phyloP scores from a whole-genome alignment of 495 filamentous ascomycete genomes.

The Delitschia confertaspora region DNA sequence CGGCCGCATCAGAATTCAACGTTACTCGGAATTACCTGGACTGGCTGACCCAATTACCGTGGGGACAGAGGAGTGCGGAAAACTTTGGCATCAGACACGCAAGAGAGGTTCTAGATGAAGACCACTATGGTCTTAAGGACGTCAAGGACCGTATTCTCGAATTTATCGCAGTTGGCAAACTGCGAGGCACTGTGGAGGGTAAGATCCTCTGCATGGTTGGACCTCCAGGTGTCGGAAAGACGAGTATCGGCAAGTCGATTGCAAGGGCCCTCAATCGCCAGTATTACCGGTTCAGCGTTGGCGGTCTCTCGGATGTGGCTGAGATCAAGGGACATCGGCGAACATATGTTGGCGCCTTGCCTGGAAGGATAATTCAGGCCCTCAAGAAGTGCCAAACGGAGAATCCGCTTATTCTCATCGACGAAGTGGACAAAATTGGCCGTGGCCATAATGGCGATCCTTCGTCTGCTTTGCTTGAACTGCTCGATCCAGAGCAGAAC shows the following conservation, averaged over 20 bases:
- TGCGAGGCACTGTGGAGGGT: constrained; percentile 93
- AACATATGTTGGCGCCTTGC: constrained; percentile 94
- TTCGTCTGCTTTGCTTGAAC: constrained; percentile 84
- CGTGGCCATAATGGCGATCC: constrained; percentile 93
- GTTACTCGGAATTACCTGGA: constrained; percentile 99
- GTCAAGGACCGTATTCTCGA: constrained; percentile 98
- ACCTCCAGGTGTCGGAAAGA: constrained; percentile 94
- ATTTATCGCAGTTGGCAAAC: constrained; percentile 96
- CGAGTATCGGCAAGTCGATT: constrained; percentile 96
- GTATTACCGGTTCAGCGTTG: constrained; percentile 97
- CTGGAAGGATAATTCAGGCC: constrained; percentile 94
- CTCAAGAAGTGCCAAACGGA: constrained; percentile 99
- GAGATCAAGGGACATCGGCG: constrained; percentile 97
- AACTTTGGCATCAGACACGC: constrained; percentile 93
- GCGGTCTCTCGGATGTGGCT: constrained; percentile 94
- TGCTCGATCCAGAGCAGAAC: constrained; percentile 97
- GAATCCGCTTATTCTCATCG: constrained; percentile 92
- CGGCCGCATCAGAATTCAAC: constrained; percentile 94
- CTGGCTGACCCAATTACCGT: constrained; percentile 96
- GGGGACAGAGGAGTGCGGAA: constrained; percentile 91
- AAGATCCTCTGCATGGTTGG: constrained; percentile 98
- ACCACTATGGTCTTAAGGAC: constrained; percentile 95
- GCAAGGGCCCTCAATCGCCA: constrained; percentile 87
- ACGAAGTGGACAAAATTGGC: constrained; percentile 97
- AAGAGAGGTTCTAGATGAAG: constrained; percentile 84